Evolutionary conservation across 352 stramenopile species (phyloP).

Genomic region (Globisporangium cystogenes): DNA sequence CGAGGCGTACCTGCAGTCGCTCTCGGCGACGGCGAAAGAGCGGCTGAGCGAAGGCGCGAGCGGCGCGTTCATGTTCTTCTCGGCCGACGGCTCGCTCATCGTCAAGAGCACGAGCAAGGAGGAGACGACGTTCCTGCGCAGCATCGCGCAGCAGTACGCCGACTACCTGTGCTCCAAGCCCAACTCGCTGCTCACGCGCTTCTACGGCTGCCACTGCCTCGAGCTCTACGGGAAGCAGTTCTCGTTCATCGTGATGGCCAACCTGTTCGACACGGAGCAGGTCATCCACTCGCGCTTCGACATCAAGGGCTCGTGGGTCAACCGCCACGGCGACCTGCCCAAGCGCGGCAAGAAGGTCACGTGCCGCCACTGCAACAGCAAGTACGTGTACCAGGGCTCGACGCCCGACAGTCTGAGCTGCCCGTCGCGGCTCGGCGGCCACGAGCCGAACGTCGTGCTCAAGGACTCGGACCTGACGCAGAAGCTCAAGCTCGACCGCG

Average conservation of each 20-base stretch:
- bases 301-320: slow-evolving; percentile 90
- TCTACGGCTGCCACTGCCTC: slow-evolving; percentile 89
- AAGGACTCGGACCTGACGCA: slow-evolving; percentile 88
- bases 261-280: slow-evolving; percentile 88
- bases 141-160: slow-evolving; percentile 84
- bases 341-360: slow-evolving; percentile 87
- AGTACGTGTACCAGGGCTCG: slow-evolving; percentile 73
- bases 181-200: slow-evolving; percentile 83
- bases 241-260: slow-evolving; percentile 91
- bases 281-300: slow-evolving; percentile 87
- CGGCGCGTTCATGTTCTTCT: slow-evolving; percentile 92
- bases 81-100: slow-evolving; percentile 81
- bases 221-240: slow-evolving; percentile 90
- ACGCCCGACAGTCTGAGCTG: slow-evolving; percentile 67
- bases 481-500: slow-evolving; percentile 81
- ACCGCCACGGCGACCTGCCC: slow-evolving; percentile 70
- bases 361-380: slow-evolving; percentile 86
- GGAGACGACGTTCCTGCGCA: slow-evolving; percentile 82
- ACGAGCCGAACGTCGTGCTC: slow-evolving; percentile 86
- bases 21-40: slow-evolving; percentile 85
- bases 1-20: slow-evolving; percentile 73
- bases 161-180: slow-evolving; percentile 84
- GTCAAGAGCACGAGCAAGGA: slow-evolving; percentile 90
- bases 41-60: slow-evolving; percentile 84
- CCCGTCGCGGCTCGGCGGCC: slow-evolving; percentile 60